These are phyloP conservation scores for Trichoderma harzianum DNA, from an alignment of 2,329 filamentous ascomycete species.

Conservation along the genomic window DNA sequence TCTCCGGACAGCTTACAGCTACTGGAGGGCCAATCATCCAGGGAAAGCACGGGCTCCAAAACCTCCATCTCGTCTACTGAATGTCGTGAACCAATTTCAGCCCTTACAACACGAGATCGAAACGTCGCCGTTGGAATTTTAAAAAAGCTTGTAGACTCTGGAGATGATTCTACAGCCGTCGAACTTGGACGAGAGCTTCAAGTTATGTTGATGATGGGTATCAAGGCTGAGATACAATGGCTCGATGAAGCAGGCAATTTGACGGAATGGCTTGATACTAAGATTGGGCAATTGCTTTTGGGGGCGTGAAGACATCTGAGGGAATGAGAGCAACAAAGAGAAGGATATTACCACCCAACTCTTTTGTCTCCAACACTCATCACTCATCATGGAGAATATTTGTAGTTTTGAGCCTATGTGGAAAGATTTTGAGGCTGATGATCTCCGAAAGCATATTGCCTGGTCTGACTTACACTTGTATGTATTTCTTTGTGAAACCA, in stretches of 20 bases:
- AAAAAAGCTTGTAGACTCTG: conserved; percentile 33
- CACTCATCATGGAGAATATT: conserved; percentile 24
- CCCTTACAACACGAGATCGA: conserved; percentile 55
- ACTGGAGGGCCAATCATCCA: conserved; percentile 17
- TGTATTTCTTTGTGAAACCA: conserved; percentile 13
- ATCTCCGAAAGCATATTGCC: conserved; percentile 17
- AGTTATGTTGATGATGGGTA: conserved; percentile 67
- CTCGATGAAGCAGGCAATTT: conserved; percentile 56
- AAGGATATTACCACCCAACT: too few species aligned
- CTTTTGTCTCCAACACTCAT: neutral
- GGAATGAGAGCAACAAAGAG: too few species aligned
- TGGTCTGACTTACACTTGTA: conserved; percentile 15
- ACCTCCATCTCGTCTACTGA: conserved; percentile 27
- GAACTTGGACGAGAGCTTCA: conserved; percentile 59
- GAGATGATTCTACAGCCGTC: conserved; percentile 31
- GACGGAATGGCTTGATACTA: conserved; percentile 47
- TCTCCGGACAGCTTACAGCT: neutral
- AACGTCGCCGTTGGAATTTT: conserved; percentile 55
- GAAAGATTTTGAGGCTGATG: conserved; percentile 20
- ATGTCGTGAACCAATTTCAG: conserved; percentile 29
- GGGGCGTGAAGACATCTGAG: neutral
- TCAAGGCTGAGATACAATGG: conserved; percentile 76
- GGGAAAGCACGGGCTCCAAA: neutral
- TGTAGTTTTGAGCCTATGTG: conserved; percentile 26
- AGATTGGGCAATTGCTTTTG: conserved; percentile 29